These are phyloP conservation scores for Apiospora arundinis DNA, from an alignment of 2,329 filamentous ascomycete genomes.

Conservation along the genomic window DNA sequence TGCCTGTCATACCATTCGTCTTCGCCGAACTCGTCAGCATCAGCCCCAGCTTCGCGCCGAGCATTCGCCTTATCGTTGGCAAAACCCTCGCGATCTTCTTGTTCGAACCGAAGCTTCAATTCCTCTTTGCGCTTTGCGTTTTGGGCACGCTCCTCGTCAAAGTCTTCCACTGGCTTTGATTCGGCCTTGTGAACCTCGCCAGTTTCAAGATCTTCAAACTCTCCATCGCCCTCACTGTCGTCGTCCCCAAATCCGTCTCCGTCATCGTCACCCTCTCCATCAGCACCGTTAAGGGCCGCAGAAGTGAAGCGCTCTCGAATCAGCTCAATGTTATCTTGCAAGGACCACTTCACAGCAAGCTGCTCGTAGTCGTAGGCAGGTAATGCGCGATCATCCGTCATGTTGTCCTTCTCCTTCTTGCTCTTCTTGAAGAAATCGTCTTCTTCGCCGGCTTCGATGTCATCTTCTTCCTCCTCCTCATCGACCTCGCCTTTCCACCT, in stretches of 20 bases:
- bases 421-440: slow-evolving; percentile 71
- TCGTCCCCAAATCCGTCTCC: slow-evolving; percentile 61
- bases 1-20: slow-evolving; percentile 99
- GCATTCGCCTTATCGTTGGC: slow-evolving; percentile 86
- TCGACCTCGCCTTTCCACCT: slow-evolving; percentile 77
- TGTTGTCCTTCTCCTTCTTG: slow-evolving; percentile 69
- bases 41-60: slow-evolving; percentile 67
- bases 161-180: slow-evolving; percentile 52
- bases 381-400: slow-evolving; percentile 80
- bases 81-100: slow-evolving; percentile 97
- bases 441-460: slow-evolving; percentile 62
- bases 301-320: slow-evolving; percentile 79
- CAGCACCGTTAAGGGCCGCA: slow-evolving; percentile 63
- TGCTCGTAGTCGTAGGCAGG: slow-evolving; percentile 81
- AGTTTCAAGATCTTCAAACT: slow-evolving; percentile 85
- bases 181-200: slow-evolving; percentile 64
- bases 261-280: slow-evolving; percentile 60
- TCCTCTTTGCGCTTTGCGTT: slow-evolving; percentile 95
- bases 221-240: slow-evolving; percentile 76
- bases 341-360: slow-evolving; percentile 84
- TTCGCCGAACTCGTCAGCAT: slow-evolving; percentile 85
- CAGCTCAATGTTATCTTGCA: slow-evolving; percentile 76
- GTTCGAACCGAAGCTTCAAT: slow-evolving; percentile 90
- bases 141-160: slow-evolving; percentile 89
- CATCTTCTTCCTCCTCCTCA: slow-evolving; percentile 64